Evolutionary conservation across 495 filamentous ascomycete genomes (phyloP).

Genomic region (Thermochaetoides thermophila): DNA sequence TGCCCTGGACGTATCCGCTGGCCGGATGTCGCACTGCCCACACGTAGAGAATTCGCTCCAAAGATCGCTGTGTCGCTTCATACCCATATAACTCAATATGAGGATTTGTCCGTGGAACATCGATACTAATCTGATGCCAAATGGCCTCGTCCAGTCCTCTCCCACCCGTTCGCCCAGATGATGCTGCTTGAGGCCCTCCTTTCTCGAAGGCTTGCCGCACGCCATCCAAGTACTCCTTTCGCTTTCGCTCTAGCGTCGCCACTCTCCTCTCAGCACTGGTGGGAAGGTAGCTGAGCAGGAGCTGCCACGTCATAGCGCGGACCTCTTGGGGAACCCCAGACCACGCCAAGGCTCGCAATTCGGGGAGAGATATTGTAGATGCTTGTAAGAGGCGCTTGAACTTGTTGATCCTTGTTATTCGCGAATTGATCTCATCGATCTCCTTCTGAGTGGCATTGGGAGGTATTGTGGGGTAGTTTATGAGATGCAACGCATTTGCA

Average conservation of each 20-base stretch:
- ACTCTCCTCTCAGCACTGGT: constrained; percentile 87
- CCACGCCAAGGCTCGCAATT: constrained; percentile 78
- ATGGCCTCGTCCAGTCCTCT: constrained; percentile 83
- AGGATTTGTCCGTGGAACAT: constrained; percentile 92
- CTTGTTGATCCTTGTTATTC: constrained; percentile 92
- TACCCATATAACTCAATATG: constrained; percentile 90
- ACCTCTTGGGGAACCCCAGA: constrained; percentile 89
- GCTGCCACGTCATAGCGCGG: constrained; percentile 94
- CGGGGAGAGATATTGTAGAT: constrained; percentile 69
- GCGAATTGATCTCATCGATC: constrained; percentile 68
- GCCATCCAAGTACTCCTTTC: constrained; percentile 93
- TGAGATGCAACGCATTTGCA: constrained; percentile 87
- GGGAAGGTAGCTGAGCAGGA: constrained; percentile 87
- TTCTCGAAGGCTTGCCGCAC: constrained; percentile 89
- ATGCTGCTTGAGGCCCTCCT: constrained; percentile 26
- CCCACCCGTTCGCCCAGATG: constrained; percentile 18
- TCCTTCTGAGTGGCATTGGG: constrained; percentile 68
- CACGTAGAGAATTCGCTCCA: constrained; percentile 90
- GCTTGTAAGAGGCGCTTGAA: constrained; percentile 92
- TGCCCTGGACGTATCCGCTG: constrained; percentile 94
- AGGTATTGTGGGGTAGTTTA: constrained; percentile 67
- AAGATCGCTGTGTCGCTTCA: constrained; percentile 83
- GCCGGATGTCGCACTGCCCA: constrained; percentile 97
- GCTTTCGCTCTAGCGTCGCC: constrained; percentile 79
- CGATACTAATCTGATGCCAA: constrained; percentile 98